phyloP scores from a whole-genome alignment of 2,329 filamentous ascomycete species.

The Ophiocordyceps robertsii region DNA sequence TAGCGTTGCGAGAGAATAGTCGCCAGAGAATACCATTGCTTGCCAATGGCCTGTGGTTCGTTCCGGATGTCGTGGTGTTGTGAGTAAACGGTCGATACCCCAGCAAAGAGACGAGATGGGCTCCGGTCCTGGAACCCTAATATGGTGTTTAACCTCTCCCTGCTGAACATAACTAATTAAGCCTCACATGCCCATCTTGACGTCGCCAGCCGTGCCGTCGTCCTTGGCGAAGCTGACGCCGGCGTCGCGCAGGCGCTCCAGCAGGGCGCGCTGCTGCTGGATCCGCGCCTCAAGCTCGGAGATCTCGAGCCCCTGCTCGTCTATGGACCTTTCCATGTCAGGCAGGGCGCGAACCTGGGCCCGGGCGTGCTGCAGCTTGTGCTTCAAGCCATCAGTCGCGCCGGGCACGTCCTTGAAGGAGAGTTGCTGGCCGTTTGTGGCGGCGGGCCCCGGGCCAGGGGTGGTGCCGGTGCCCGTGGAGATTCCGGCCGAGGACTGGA shows the following conservation, averaged over 20 bases:
- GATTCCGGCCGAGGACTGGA: slow-evolving; percentile 25
- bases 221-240: slow-evolving; percentile 20
- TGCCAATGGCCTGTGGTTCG: no score
- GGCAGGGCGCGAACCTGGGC: slow-evolving; percentile 51
- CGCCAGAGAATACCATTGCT: no score
- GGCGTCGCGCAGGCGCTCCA: slow-evolving; percentile 39
- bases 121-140: no score
- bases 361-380: slow-evolving; percentile 70
- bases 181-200: slow-evolving; percentile 27
- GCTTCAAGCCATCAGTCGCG: slow-evolving; percentile 66
- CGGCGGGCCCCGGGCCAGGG: slow-evolving; percentile 15
- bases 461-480: slow-evolving; percentile 25
- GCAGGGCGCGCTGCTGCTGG: slow-evolving; percentile 43
- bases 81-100: no score
- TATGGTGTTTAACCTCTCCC: background rate
- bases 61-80: no score
- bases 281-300: slow-evolving; percentile 50
- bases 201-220: slow-evolving; percentile 13
- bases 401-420: slow-evolving; percentile 63
- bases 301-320: slow-evolving; percentile 62
- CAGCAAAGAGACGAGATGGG: no score
- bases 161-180: no score
- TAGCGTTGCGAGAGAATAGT: no score
- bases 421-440: slow-evolving; percentile 21
- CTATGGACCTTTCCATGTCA: slow-evolving; percentile 52